Base-by-base conservation (phyloP, 1,284 basidiomycete species). In the Chondrostereum purpureum region DNA sequence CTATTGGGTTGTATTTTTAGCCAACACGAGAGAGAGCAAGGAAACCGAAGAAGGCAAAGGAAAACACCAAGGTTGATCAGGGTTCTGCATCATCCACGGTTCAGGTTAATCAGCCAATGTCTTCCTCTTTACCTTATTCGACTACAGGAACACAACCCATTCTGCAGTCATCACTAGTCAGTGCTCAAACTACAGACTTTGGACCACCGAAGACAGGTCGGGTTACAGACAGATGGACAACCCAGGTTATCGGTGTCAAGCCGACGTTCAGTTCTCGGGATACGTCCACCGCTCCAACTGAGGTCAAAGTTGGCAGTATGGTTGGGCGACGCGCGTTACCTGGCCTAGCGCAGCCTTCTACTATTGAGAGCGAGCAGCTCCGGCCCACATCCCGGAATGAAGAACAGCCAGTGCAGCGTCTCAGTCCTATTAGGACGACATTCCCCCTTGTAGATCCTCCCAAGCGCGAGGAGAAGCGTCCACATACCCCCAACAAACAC, bases 21-120 rank as follows among this genome's bases (percentile, higher is more conserved):
- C 82, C 80, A 45, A 86, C 85, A 31, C 85, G 78, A 67, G 76
- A 77, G 46, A 70, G 82, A 59, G 76, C 76, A 44, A 77, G 70
- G 64, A 77, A 77, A 58, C 80, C 80, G 45, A 73, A 71, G 54
- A 83, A 77, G 61, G 61, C 57, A 51, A 67, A 63, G 55, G 59
- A 59, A 51, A 10, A 16, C 10, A 14, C 36, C n/a, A n/a, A n/a
- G n/a, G n/a, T n/a, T n/a, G n/a, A n/a, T n/a, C n/a, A n/a, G n/a
- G n/a, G n/a, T n/a, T n/a, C n/a, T n/a, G n/a, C n/a, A n/a, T n/a
- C n/a, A n/a, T n/a, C n/a, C n/a, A n/a, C n/a, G n/a, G n/a, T n/a
- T n/a, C n/a, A n/a, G n/a, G n/a, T n/a, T n/a, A n/a, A n/a, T n/a
- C n/a, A n/a, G n/a, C n/a, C n/a, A n/a, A n/a, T n/a, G n/a, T n/a